phyloP scores from a whole-genome alignment of 2,329 filamentous ascomycete species.

The Knufia fluminis region DNA sequence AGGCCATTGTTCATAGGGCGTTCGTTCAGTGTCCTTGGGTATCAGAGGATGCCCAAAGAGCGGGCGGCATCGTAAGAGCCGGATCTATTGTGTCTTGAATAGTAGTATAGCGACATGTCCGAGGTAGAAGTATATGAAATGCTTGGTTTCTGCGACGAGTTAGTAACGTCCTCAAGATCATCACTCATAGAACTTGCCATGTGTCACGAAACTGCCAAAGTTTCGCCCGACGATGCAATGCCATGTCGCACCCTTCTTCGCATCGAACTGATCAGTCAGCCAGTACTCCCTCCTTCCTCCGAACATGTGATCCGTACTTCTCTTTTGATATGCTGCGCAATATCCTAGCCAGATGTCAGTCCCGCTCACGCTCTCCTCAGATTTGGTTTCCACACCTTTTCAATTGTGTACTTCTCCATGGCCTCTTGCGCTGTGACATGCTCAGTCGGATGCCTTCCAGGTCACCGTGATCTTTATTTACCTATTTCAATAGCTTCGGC shows the following conservation, averaged over 20 bases:
- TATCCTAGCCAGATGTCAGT: constrained; percentile 55
- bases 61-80: background rate
- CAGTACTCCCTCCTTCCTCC: constrained; percentile 14
- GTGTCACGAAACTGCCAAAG: constrained; percentile 98
- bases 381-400: constrained; percentile 46
- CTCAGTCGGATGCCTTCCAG: constrained; percentile 2
- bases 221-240: constrained; percentile 98
- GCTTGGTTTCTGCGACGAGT: constrained; percentile 71
- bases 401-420: constrained; percentile 62
- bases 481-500: constrained; percentile 90
- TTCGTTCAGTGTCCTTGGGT: too few relatives aligned
- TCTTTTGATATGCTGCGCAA: constrained; percentile 91
- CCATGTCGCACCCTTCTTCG: constrained; percentile 95
- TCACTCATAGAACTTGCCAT: constrained; percentile 53
- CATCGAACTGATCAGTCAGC: constrained; percentile 64
- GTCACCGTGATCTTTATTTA: constrained; percentile 44
- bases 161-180: background rate
- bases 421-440: constrained; percentile 53
- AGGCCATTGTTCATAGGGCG: too few relatives aligned
- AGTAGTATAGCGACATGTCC: constrained; percentile 96
- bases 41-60: too few relatives aligned
- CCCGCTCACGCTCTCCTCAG: background rate
- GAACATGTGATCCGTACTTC: constrained; percentile 50
- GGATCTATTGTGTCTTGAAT: constrained; percentile 83
- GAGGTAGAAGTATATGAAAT: constrained; percentile 99